A percentile compares a stretch with the other conserved stretches of the same genome.
phyloP scores from a whole-genome alignment of 2,329 filamentous ascomycete genomes.

The Parascedosporium putredinis region DNA sequence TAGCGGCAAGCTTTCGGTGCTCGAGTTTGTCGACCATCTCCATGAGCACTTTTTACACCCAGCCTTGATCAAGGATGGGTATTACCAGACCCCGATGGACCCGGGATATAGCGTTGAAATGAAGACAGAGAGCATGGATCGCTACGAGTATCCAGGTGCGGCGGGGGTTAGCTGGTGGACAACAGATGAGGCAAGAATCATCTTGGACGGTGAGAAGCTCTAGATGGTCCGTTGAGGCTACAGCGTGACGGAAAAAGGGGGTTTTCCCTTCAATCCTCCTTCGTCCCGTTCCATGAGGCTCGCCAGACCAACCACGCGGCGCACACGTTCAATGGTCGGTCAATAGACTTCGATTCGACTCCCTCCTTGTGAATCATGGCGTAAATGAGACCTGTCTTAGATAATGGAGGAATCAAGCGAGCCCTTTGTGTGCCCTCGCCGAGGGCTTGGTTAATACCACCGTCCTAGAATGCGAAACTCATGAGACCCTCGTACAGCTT shows the following conservation, averaged over 20 bases:
- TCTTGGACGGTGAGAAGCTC: constrained; percentile 54
- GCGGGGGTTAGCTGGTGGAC: constrained; percentile 78
- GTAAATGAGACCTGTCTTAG: too few species aligned
- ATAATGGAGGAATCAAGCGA: too few species aligned
- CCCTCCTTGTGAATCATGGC: too few species aligned
- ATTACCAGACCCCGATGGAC: constrained; percentile 75
- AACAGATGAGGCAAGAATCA: constrained; percentile 65
- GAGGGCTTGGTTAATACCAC: too few species aligned
- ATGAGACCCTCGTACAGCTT: too few species aligned
- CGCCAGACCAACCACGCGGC: too few species aligned
- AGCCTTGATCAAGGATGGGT: constrained; percentile 68
- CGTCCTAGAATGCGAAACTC: too few species aligned
- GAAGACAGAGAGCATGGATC: constrained; percentile 79
- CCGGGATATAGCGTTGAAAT: constrained; percentile 90
- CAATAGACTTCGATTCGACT: too few species aligned
- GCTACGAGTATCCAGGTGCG: constrained; percentile 65
- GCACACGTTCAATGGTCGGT: too few species aligned
- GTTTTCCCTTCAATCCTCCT: too few species aligned
- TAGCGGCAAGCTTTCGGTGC: constrained; percentile 65
- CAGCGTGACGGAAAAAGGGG: neutral
- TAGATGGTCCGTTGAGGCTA: constrained; percentile 17
- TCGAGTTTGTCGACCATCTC: constrained; percentile 88
- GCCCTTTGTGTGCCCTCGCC: too few species aligned
- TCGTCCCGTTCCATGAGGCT: too few species aligned
- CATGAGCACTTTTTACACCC: constrained; percentile 90